phyloP scores from a whole-genome alignment of 2,329 filamentous ascomycete species.

The Aspergillus sp. region DNA sequence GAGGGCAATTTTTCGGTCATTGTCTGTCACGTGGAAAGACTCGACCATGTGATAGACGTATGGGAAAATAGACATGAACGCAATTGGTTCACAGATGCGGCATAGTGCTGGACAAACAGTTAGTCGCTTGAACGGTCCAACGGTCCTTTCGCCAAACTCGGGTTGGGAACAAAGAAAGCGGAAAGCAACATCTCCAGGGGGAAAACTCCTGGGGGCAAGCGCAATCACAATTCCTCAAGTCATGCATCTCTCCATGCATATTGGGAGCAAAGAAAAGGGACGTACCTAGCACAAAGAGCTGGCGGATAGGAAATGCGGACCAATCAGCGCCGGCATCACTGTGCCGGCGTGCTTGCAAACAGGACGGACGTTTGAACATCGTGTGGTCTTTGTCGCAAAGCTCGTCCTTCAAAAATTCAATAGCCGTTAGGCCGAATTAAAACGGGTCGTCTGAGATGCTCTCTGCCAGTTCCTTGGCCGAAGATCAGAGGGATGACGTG shows the following conservation, averaged over 20 bases:
- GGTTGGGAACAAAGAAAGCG: not conserved
- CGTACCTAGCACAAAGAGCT: slow-evolving; percentile 53
- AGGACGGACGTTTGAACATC: slow-evolving; percentile 36
- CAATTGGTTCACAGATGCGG: slow-evolving; percentile 96
- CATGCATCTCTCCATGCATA: slow-evolving; percentile 6
- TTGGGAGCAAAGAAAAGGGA: slow-evolving; percentile 20
- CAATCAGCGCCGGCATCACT: slow-evolving; percentile 31
- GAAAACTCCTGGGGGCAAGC: not conserved
- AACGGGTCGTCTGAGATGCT: slow-evolving; percentile 11
- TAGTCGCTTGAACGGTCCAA: slow-evolving; percentile 10
- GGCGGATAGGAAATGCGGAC: slow-evolving; percentile 55
- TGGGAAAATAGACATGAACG: slow-evolving; percentile 99
- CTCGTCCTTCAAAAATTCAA: slow-evolving; percentile 1
- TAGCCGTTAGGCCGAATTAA: not conserved
- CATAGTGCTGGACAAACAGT: slow-evolving; percentile 66
- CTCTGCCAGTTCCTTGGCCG: slow-evolving; percentile 14
- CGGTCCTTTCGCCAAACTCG: not conserved
- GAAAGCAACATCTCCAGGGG: not conserved
- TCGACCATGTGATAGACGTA: slow-evolving; percentile 98
- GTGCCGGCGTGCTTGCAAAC: slow-evolving; percentile 31
- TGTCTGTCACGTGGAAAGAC: slow-evolving; percentile 80
- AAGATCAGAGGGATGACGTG: slow-evolving; percentile 16
- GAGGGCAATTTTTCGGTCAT: slow-evolving; percentile 77
- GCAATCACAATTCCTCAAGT: slow-evolving; percentile 2
- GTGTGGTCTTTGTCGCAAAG: slow-evolving; percentile 9